A percentile compares a stretch with the other conserved stretches of the same genome.
These are phyloP conservation scores for Rhodotorula sp. DNA, from an alignment of 1,284 basidiomycete genomes.

Conservation along the genomic window DNA sequence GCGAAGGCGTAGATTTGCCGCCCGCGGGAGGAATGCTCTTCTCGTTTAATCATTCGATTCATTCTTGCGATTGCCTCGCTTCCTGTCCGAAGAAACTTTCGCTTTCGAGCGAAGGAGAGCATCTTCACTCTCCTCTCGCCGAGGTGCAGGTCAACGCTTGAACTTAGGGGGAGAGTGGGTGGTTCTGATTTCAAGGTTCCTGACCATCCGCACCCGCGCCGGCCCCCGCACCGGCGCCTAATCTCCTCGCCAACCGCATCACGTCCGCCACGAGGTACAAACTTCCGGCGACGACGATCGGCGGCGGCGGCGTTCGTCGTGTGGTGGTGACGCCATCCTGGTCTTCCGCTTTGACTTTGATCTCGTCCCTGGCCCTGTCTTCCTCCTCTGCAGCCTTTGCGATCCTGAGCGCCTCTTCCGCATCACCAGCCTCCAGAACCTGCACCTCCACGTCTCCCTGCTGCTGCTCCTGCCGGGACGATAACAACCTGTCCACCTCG, in stretches of 20 bases:
- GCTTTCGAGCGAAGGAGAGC: background rate
- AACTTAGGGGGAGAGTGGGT: background rate
- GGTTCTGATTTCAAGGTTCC: background rate
- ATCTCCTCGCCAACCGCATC: slow-evolving; percentile 8
- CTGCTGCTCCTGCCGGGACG: slow-evolving; percentile 50
- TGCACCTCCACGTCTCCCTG: slow-evolving; percentile 43
- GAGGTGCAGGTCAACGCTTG: too few species aligned
- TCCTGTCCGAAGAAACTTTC: background rate
- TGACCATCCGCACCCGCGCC: too few species aligned
- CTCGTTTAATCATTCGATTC: background rate
- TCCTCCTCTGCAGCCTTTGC: background rate
- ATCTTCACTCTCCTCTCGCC: background rate
- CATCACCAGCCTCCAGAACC: slow-evolving; percentile 40
- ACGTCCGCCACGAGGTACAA: slow-evolving; percentile 87
- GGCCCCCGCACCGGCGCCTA: background rate
- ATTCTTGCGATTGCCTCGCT: background rate
- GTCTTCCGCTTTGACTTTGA: too few species aligned
- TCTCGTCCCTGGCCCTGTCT: too few species aligned
- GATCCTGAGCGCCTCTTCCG: slow-evolving; percentile 32
- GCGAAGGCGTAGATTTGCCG: background rate
- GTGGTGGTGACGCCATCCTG: too few species aligned
- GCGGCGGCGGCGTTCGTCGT: slow-evolving; percentile 37
- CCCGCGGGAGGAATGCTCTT: background rate
- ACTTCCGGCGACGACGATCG: slow-evolving; percentile 80
- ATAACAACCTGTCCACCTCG: background rate